Percentiles rank a stretch among this genome's conserved stretches.
Evolutionary conservation across 768 basidiomycete genomes (phyloP).

Genomic region (Rhodosporidiobolus sp.): DNA sequence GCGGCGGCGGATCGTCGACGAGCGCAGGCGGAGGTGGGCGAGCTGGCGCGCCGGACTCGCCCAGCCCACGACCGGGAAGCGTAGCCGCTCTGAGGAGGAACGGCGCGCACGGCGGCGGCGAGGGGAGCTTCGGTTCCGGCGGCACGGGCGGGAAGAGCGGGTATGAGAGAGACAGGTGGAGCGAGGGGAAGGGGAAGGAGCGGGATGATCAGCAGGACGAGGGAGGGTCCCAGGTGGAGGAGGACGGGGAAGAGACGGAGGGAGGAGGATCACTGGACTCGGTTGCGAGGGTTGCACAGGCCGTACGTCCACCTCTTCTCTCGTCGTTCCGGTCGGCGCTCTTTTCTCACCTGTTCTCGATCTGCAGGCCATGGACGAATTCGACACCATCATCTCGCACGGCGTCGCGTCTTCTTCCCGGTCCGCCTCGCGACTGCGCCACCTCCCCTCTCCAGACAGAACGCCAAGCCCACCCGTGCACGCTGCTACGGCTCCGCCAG

Average conservation of each 20-base stretch:
- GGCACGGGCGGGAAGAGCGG: no score
- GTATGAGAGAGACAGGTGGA: background rate
- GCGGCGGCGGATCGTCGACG: background rate
- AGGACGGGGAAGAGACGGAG: background rate
- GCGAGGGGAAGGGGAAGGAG: background rate
- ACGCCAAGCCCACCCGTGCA: background rate
- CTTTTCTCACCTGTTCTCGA: background rate
- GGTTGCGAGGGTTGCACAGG: conserved; percentile 17
- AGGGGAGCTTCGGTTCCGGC: background rate
- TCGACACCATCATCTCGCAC: conserved; percentile 18
- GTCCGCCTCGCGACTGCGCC: background rate
- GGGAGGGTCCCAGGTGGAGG: background rate
- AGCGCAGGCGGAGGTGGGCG: background rate
- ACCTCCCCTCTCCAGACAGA: background rate
- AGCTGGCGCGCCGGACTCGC: conserved; percentile 6
- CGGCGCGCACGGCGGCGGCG: background rate
- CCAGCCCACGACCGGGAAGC: conserved; percentile 30
- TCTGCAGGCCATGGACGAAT: conserved; percentile 13
- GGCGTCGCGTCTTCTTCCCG: background rate
- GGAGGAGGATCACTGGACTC: conserved; percentile 20
- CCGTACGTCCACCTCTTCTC: background rate
- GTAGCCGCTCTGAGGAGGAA: conserved; percentile 18
- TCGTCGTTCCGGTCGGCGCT: background rate
- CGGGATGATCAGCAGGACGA: no score
- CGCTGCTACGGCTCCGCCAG: background rate